These are phyloP conservation scores for Kwoniella dejecticola DNA, from an alignment of 768 basidiomycete species.

Conservation along the genomic window DNA sequence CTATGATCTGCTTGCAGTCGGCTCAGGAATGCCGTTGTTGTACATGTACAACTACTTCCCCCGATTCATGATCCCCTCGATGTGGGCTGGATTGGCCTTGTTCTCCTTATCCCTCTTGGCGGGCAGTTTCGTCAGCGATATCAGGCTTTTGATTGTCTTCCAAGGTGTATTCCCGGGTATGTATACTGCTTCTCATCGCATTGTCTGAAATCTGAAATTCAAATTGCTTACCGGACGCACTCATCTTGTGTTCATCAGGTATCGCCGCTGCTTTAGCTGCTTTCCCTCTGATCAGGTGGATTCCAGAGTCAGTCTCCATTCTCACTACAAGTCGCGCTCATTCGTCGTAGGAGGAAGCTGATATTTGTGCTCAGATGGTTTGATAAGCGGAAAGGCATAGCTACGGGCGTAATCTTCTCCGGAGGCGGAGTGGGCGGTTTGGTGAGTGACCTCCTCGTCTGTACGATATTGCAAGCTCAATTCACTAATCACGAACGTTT, in stretches of 20 bases:
- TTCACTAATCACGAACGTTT: background rate
- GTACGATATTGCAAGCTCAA: background rate
- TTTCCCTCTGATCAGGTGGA: slow-evolving; percentile 34
- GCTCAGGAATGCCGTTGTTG: slow-evolving; percentile 26
- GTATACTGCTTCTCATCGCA: background rate
- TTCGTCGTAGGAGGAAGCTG: too few relatives aligned
- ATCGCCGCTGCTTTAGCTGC: slow-evolving; percentile 27
- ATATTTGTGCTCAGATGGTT: slow-evolving; percentile 27
- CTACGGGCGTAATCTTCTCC: slow-evolving; percentile 31
- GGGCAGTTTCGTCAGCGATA: slow-evolving; percentile 21
- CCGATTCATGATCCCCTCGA: slow-evolving; percentile 24
- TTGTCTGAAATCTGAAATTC: background rate
- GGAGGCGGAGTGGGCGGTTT: slow-evolving; percentile 35
- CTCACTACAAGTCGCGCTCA: background rate
- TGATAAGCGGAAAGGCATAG: slow-evolving; percentile 26
- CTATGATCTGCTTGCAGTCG: too few relatives aligned
- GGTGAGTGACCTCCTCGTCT: slow-evolving; percentile 19
- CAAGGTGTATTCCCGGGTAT: slow-evolving; percentile 34
- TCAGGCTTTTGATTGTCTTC: slow-evolving; percentile 20
- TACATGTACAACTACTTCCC: slow-evolving; percentile 36
- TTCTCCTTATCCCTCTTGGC: slow-evolving; percentile 20
- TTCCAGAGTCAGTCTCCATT: slow-evolving; percentile 28
- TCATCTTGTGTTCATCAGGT: slow-evolving; percentile 5
- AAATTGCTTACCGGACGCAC: too few relatives aligned
- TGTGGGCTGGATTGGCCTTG: slow-evolving; percentile 29